phyloP scores from a whole-genome alignment of 306 rosid genomes.

The Malus fusca region DNA sequence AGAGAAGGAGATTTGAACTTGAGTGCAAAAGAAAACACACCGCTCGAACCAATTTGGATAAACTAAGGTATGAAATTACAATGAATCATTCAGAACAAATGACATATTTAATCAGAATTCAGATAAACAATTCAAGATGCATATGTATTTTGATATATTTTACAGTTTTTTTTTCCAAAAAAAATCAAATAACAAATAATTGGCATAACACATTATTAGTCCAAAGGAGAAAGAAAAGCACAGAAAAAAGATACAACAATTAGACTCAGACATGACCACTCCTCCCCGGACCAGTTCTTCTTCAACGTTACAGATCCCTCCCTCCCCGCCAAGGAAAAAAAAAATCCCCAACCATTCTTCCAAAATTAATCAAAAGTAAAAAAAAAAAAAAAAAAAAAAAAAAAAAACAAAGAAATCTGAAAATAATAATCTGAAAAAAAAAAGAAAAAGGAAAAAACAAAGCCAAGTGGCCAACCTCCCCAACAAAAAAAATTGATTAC shows the following conservation, averaged over 20 bases:
- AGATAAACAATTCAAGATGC: background rate
- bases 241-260: conserved; percentile 22
- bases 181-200: background rate
- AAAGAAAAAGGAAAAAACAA: conserved; percentile 4
- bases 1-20: no score
- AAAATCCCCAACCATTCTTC: conserved; percentile 1
- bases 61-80: no score
- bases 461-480: conserved; percentile 21
- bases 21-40: background rate
- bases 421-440: background rate
- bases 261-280: background rate
- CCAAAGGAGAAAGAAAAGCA: conserved; percentile 3
- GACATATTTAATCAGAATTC: background rate
- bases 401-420: background rate
- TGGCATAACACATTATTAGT: conserved; percentile 16
- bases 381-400: background rate
- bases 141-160: background rate
- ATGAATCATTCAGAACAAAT: background rate
- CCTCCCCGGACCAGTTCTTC: background rate
- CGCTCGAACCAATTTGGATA: background rate
- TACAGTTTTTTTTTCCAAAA: background rate
- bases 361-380: background rate
- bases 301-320: conserved; percentile 4
- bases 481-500: conserved; percentile 2
- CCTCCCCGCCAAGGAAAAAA: conserved; percentile 3